Percentiles rank a stretch among this genome's conserved stretches.
These are phyloP conservation scores for Albatrellus sp. DNA, from an alignment of 1,284 basidiomycete species.

Conservation along the genomic window DNA sequence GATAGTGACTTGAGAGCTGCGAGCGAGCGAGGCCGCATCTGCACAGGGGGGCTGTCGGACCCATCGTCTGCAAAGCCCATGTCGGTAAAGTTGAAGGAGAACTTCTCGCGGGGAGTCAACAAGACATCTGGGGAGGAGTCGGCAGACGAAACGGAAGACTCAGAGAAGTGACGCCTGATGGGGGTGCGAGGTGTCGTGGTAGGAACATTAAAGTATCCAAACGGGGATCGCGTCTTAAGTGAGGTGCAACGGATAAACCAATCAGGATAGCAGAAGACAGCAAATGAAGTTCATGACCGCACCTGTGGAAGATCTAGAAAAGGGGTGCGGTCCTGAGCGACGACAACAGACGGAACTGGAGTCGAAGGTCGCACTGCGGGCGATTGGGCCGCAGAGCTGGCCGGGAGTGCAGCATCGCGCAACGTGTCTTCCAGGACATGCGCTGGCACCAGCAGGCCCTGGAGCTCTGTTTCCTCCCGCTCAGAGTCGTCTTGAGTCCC, in stretches of 20 bases:
- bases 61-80: slow-evolving; percentile 17
- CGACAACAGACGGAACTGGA: slow-evolving; percentile 5
- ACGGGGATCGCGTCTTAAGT: slow-evolving; percentile 19
- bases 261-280: neutral
- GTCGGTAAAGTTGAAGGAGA: slow-evolving; percentile 17
- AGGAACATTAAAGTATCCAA: slow-evolving; percentile 35
- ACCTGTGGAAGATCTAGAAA: slow-evolving; percentile 5
- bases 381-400: slow-evolving; percentile 10
- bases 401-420: slow-evolving; percentile 3
- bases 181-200: slow-evolving; percentile 40
- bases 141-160: slow-evolving; percentile 40
- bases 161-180: slow-evolving; percentile 23
- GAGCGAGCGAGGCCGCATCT: slow-evolving; percentile 6
- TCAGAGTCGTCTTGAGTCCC: slow-evolving; percentile 1
- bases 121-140: slow-evolving; percentile 43
- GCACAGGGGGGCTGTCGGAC: slow-evolving; percentile 10
- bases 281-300: neutral
- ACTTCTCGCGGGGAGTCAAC: slow-evolving; percentile 28
- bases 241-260: slow-evolving; percentile 9
- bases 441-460: neutral
- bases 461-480: slow-evolving; percentile 6
- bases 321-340: neutral
- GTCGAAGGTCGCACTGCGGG: slow-evolving; percentile 10
- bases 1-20: slow-evolving; percentile 11
- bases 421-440: slow-evolving; percentile 1